Evolutionary conservation across 805 yeast genomes (phyloP).

Genomic region (Torulaspora microellipsoides): DNA sequence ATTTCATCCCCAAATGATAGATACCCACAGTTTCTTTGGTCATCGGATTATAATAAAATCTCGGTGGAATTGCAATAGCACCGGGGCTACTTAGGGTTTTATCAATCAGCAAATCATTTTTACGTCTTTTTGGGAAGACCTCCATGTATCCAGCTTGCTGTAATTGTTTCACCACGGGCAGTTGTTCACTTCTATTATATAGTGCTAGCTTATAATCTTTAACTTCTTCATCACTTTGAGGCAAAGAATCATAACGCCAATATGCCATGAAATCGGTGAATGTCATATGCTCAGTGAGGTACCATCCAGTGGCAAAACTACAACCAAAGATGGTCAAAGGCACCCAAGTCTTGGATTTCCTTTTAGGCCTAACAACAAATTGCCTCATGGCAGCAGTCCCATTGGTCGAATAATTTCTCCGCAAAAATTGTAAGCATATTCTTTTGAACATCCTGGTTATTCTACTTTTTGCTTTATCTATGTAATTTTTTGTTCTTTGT

Average conservation of each 20-base stretch:
- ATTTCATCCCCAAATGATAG: slow-evolving; percentile 68
- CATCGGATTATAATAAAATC: slow-evolving; percentile 54
- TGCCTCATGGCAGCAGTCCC: slow-evolving; percentile 7
- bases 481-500: background rate
- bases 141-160: slow-evolving; percentile 36
- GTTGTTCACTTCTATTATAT: slow-evolving; percentile 43
- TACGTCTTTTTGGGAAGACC: slow-evolving; percentile 37
- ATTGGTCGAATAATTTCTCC: slow-evolving; percentile 5
- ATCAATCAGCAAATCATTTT: slow-evolving; percentile 44
- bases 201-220: slow-evolving; percentile 33
- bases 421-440: slow-evolving; percentile 4
- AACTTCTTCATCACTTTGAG: slow-evolving; percentile 29
- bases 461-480: background rate
- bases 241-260: slow-evolving; percentile 32
- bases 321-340: slow-evolving; percentile 28
- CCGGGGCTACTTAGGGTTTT: slow-evolving; percentile 65
- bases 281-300: slow-evolving; percentile 33
- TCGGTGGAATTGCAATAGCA: slow-evolving; percentile 70
- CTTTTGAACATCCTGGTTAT: slow-evolving; percentile 13
- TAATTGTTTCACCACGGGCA: slow-evolving; percentile 51
- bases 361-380: slow-evolving; percentile 13
- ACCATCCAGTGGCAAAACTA: slow-evolving; percentile 31
- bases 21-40: slow-evolving; percentile 60
- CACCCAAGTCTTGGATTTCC: slow-evolving; percentile 20
- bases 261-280: slow-evolving; percentile 34